A percentile compares a stretch with the other conserved stretches of the same genome.
Evolutionary conservation across 2,329 filamentous ascomycete genomes (phyloP).

Genomic region (Sporothrix sp.): DNA sequence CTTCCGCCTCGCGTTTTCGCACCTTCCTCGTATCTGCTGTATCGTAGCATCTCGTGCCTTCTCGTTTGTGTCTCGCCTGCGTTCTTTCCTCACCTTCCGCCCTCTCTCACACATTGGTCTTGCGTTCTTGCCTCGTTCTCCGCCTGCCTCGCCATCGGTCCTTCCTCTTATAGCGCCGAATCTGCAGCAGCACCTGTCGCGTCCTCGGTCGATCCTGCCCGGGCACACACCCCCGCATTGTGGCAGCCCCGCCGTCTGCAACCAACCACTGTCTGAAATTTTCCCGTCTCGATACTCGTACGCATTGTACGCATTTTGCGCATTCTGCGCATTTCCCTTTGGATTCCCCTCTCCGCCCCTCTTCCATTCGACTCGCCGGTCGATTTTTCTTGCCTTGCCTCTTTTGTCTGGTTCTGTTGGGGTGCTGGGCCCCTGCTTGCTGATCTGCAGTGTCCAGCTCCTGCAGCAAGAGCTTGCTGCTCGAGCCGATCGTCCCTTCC

Average conservation of each 20-base stretch:
- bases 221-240: constrained; percentile 9
- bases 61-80: not conserved
- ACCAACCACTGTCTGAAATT: constrained; percentile 8
- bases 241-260: constrained; percentile 12
- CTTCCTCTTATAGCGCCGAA: not conserved
- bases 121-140: not conserved
- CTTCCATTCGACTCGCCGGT: not conserved
- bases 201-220: not conserved
- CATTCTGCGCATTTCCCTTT: not conserved
- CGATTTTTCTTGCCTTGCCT: too few relatives aligned
- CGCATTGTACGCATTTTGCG: not conserved
- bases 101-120: too few relatives aligned
- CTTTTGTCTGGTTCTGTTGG: too few relatives aligned
- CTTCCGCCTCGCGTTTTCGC: too few relatives aligned
- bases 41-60: not conserved
- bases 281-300: too few relatives aligned
- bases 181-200: not conserved
- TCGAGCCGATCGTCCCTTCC: not conserved
- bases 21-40: too few relatives aligned
- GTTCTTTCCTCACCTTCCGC: not conserved
- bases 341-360: not conserved
- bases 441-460: not conserved
- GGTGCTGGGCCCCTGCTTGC: too few relatives aligned
- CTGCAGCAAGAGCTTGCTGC: constrained; percentile 1
- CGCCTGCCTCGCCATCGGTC: not conserved